phyloP scores from a whole-genome alignment of 106 monocot genomes.

The Hemerocallis citrina region DNA sequence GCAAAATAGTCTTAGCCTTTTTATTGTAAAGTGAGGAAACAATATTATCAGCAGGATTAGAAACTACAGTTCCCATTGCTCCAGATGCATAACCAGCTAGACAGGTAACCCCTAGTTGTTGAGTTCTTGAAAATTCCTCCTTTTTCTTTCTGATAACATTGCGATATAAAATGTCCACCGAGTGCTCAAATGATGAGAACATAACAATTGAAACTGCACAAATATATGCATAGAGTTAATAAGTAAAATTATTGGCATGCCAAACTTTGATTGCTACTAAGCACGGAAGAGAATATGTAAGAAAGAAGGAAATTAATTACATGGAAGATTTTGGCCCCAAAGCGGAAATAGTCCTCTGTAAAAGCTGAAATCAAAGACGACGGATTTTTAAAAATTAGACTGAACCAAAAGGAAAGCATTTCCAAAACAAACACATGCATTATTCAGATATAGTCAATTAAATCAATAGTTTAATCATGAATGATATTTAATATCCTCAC shows the following conservation, averaged over 20 bases:
- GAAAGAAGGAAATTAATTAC: slow-evolving; percentile 25
- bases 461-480: neutral
- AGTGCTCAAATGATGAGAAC: slow-evolving; percentile 94
- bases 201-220: slow-evolving; percentile 80
- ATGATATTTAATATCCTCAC: slow-evolving; percentile 37
- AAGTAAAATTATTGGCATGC: neutral
- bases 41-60: slow-evolving; percentile 93
- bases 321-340: slow-evolving; percentile 95
- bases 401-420: neutral
- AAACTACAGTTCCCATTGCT: slow-evolving; percentile 65
- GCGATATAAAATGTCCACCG: slow-evolving; percentile 62
- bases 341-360: slow-evolving; percentile 84
- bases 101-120: slow-evolving; percentile 86
- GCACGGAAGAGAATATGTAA: neutral
- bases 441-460: neutral
- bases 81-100: slow-evolving; percentile 83
- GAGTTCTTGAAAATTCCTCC: slow-evolving; percentile 69
- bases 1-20: slow-evolving; percentile 44
- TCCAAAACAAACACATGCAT: too few relatives aligned
- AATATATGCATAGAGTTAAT: neutral
- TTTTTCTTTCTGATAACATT: slow-evolving; percentile 59
- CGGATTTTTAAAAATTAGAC: neutral
- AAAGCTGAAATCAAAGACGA: slow-evolving; percentile 42
- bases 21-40: slow-evolving; percentile 85
- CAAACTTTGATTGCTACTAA: neutral